These are phyloP conservation scores for Diaporthe ampelina DNA, from an alignment of 2,329 filamentous ascomycete genomes.

Conservation along the genomic window DNA sequence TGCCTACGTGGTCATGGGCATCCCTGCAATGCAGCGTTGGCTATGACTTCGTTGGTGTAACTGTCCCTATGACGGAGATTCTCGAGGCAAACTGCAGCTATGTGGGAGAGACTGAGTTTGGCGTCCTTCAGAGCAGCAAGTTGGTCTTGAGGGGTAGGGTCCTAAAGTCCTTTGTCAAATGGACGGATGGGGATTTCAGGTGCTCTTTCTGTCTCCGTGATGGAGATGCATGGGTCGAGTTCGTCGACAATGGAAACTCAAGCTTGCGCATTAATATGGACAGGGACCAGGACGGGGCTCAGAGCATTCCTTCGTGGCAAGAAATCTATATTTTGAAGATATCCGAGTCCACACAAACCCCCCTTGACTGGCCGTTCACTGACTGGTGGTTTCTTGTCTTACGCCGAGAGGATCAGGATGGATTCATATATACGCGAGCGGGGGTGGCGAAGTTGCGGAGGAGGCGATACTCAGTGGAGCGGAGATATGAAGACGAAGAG, in stretches of 20 bases:
- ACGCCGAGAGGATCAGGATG: background rate
- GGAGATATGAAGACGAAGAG: no score
- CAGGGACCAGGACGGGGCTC: background rate
- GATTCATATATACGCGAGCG: background rate
- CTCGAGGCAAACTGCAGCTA: background rate
- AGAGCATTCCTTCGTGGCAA: background rate
- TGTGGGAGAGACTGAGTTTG: background rate
- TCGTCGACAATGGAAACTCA: no score
- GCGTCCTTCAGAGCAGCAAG: background rate
- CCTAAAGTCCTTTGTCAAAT: background rate
- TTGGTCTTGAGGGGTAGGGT: background rate
- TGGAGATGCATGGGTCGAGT: background rate
- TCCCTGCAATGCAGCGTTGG: background rate
- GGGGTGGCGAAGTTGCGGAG: background rate
- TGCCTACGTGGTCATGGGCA: slow-evolving; percentile 5
- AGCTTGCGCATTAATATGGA: background rate
- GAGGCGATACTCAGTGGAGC: no score
- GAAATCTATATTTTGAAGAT: background rate
- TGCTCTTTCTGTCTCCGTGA: background rate
- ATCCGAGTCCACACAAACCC: background rate
- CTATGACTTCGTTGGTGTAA: background rate
- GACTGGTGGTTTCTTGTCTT: background rate
- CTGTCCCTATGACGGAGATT: background rate
- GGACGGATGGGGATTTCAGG: background rate
- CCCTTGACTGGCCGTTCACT: no score